phyloP scores from a whole-genome alignment of 495 filamentous ascomycete species.

The Copromyces sp. region DNA sequence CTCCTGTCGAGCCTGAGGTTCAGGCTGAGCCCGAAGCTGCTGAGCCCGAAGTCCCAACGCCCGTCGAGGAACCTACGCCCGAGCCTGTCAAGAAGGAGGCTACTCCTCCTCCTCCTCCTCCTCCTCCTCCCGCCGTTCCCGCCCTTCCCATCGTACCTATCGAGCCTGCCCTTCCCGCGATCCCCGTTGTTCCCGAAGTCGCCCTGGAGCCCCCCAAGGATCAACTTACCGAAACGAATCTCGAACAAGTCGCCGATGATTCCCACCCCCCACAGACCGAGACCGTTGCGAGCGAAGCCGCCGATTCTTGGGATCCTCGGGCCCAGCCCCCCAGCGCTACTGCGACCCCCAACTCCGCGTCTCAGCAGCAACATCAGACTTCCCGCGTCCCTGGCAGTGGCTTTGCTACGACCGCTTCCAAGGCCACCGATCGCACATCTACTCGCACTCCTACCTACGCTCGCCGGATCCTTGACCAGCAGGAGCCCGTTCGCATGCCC shows the following conservation, averaged over 20 bases:
- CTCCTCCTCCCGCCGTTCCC: slow-evolving; percentile 7
- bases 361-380: slow-evolving; percentile 46
- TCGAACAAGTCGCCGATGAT: slow-evolving; percentile 76
- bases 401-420: slow-evolving; percentile 64
- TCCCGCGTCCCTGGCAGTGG: slow-evolving; percentile 50
- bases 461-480: slow-evolving; percentile 80
- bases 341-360: slow-evolving; percentile 44
- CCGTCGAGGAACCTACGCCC: slow-evolving; percentile 22
- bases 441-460: slow-evolving; percentile 64
- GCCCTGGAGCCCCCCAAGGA: slow-evolving; percentile 61
- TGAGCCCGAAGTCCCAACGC: slow-evolving; percentile 19
- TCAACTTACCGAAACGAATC: slow-evolving; percentile 80
- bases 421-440: slow-evolving; percentile 51
- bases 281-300: slow-evolving; percentile 83
- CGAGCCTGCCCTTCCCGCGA: slow-evolving; percentile 16
- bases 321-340: slow-evolving; percentile 37
- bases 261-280: slow-evolving; percentile 64
- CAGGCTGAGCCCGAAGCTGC: slow-evolving; percentile 22
- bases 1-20: slow-evolving; percentile 21
- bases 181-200: slow-evolving; percentile 39
- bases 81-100: slow-evolving; percentile 18
- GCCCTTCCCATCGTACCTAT: slow-evolving; percentile 4
- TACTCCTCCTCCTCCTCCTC: slow-evolving; percentile 9
- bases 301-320: slow-evolving; percentile 68
- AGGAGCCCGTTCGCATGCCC: slow-evolving; percentile 96